phyloP scores from a whole-genome alignment of 2,329 filamentous ascomycete species.

The Calonectria pteridis region DNA sequence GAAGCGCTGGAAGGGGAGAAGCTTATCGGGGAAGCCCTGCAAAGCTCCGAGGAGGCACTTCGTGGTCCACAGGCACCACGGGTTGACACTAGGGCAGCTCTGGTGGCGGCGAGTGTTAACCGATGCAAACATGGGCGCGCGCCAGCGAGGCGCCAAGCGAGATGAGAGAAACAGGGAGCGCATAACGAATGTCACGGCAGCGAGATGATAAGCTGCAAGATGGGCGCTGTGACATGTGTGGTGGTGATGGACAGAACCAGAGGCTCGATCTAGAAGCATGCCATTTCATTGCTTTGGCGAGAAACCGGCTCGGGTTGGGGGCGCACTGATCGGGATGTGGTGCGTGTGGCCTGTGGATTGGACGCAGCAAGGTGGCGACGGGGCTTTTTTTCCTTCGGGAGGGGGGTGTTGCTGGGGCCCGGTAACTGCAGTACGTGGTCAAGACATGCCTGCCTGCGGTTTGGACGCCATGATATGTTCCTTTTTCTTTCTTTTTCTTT shows the following conservation, averaged over 20 bases:
- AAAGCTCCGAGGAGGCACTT: neutral
- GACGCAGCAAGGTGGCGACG: constrained; percentile 17
- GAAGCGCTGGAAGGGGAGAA: neutral
- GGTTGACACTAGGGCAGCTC: neutral
- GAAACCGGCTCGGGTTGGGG: neutral
- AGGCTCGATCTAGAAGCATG: neutral
- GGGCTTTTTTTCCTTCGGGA: neutral
- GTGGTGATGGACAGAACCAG: neutral
- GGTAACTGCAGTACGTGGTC: neutral
- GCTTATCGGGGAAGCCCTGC: constrained; percentile 8
- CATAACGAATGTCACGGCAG: neutral
- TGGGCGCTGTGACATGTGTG: neutral
- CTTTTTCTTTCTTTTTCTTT: neutral
- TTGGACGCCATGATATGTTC: neutral
- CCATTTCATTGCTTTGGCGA: constrained; percentile 1
- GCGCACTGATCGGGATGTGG: constrained; percentile 22
- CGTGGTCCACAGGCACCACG: neutral
- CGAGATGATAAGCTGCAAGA: neutral
- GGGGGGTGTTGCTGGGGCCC: neutral
- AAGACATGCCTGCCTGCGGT: neutral
- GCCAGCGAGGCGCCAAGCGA: neutral
- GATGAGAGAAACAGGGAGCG: constrained; percentile 5
- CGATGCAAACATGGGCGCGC: constrained; percentile 2
- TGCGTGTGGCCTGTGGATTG: constrained; percentile 1
- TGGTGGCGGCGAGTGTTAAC: neutral